A percentile compares a stretch with the other conserved stretches of the same genome.
phyloP scores from a whole-genome alignment of 176 grass and related monocot genomes.

The barley (Hordeum vulgare) region MorexV3_pseudomolecules_assembly NC_058523.1:512856411-512856910 shows the following conservation, averaged over 20 bases:
- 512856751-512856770: slow-evolving; percentile 74
- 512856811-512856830: slow-evolving; percentile 64
- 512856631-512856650: slow-evolving; percentile 32
- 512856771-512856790: slow-evolving; percentile 30
- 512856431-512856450: background rate
- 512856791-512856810: slow-evolving; percentile 61
- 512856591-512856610: slow-evolving; percentile 21
- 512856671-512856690: slow-evolving; percentile 74
- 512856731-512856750: slow-evolving; percentile 35
- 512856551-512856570: background rate
- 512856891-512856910: slow-evolving; percentile 94
- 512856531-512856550: slow-evolving; percentile 20
- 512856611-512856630: slow-evolving; percentile 41
- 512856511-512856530: background rate
- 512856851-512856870: slow-evolving; percentile 70
- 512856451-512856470: background rate
- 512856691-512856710: background rate
- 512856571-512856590: slow-evolving; percentile 26
- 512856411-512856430: too few relatives aligned
- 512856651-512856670: slow-evolving; percentile 83
- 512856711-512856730: background rate
- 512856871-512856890: slow-evolving; percentile 55
- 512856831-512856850: slow-evolving; percentile 50
- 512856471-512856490: background rate
- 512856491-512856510: background rate